Evolutionary conservation across 164 flowering plant genomes (phyloP).

Genomic region (Platanus orientalis): DNA sequence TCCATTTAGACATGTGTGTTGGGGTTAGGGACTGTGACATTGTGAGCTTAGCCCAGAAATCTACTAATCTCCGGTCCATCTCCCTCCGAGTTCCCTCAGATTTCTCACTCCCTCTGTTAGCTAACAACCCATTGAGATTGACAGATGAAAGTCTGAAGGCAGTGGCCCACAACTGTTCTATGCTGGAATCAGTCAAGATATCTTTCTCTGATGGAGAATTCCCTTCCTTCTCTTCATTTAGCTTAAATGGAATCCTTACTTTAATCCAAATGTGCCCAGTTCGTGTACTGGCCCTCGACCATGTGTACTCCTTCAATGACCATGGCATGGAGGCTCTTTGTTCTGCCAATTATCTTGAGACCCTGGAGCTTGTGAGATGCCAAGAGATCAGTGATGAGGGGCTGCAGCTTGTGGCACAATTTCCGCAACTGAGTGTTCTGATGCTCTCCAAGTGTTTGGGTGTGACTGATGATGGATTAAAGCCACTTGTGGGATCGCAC

Average conservation of each 20-base stretch:
- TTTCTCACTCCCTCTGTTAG: slow-evolving; percentile 47
- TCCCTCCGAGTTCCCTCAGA: slow-evolving; percentile 69
- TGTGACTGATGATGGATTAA: slow-evolving; percentile 66
- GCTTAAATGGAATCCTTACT: slow-evolving; percentile 48
- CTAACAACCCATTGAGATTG: slow-evolving; percentile 47
- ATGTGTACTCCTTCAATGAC: slow-evolving; percentile 65
- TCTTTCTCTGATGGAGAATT: slow-evolving; percentile 77
- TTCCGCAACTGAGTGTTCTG: slow-evolving; percentile 36
- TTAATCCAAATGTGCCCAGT: slow-evolving; percentile 58
- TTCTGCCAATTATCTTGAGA: slow-evolving; percentile 51
- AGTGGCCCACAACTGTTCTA: slow-evolving; percentile 53
- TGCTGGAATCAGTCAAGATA: slow-evolving; percentile 60
- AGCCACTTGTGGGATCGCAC: slow-evolving; percentile 49
- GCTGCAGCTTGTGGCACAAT: slow-evolving; percentile 50
- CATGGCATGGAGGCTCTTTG: slow-evolving; percentile 77
- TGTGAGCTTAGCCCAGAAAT: slow-evolving; percentile 43
- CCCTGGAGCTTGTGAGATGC: slow-evolving; percentile 66
- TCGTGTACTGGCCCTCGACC: slow-evolving; percentile 55
- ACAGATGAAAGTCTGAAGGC: slow-evolving; percentile 71
- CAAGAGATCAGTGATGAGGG: slow-evolving; percentile 81
- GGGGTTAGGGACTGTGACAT: slow-evolving; percentile 73
- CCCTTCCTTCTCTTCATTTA: slow-evolving; percentile 64
- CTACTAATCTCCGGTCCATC: slow-evolving; percentile 54
- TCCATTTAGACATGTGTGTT: slow-evolving; percentile 78
- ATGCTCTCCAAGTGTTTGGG: slow-evolving; percentile 63